These are phyloP conservation scores for Vicia sativa DNA, from an alignment of 306 rosid genomes.

Conservation along the genomic window DNA sequence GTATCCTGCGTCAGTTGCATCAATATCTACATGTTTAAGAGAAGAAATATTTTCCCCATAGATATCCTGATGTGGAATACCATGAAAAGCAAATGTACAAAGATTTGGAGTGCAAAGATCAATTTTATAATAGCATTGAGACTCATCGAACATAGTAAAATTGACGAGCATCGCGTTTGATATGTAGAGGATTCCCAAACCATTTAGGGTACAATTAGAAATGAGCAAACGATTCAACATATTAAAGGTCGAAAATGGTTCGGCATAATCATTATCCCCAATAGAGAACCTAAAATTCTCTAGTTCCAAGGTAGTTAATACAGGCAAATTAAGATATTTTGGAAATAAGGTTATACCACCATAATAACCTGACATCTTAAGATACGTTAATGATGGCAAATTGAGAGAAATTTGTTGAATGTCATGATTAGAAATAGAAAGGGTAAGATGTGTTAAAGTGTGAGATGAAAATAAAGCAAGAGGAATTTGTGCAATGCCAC, in stretches of 20 bases:
- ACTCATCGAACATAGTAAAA: not conserved
- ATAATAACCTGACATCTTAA: not conserved
- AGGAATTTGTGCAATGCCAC: not conserved
- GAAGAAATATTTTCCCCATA: constrained; percentile 19
- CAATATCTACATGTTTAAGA: constrained; percentile 11
- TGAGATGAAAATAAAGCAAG: not conserved
- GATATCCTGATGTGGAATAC: not conserved
- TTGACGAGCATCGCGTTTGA: not conserved
- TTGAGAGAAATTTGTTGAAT: too few species aligned
- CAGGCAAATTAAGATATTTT: not conserved
- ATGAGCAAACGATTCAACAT: constrained; percentile 9
- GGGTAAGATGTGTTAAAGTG: not conserved
- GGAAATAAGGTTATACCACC: constrained; percentile 7
- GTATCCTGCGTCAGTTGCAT: too few species aligned
- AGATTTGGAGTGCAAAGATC: not conserved
- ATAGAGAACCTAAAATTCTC: not conserved
- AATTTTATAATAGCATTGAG: not conserved
- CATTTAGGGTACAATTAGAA: not conserved
- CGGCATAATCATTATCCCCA: not conserved
- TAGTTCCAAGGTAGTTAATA: constrained; percentile 21
- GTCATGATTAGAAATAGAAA: too few species aligned
- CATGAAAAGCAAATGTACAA: not conserved
- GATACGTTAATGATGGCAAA: too few species aligned
- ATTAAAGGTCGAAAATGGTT: constrained; percentile 9
- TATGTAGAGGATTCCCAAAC: not conserved